A percentile compares a stretch with the other conserved stretches of the same genome.
These are phyloP conservation scores for Moniliophthora roreri DNA, from an alignment of 1,284 basidiomycete genomes.

Conservation along the genomic window DNA sequence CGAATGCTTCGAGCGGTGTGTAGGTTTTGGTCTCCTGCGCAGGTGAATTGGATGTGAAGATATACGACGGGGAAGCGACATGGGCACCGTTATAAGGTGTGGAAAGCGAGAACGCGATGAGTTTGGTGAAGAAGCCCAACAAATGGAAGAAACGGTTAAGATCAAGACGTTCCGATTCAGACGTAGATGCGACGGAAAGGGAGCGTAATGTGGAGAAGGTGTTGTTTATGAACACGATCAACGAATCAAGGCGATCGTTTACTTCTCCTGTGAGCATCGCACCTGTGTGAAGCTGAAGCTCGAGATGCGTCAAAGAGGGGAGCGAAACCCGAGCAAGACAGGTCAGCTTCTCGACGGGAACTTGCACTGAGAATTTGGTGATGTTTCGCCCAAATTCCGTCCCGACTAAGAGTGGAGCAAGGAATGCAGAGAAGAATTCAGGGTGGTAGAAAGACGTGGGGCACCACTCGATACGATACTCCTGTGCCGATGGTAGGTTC, in stretches of 20 bases:
- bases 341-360: conserved; percentile 34
- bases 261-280: conserved; percentile 26
- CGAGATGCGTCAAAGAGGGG: conserved; percentile 31
- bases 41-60: conserved; percentile 26
- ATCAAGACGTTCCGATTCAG: conserved; percentile 35
- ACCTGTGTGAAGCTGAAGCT: conserved; percentile 34
- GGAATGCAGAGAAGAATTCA: conserved; percentile 34
- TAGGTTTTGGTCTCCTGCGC: background rate
- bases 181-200: conserved; percentile 33
- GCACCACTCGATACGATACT: conserved; percentile 37
- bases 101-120: conserved; percentile 34
- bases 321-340: conserved; percentile 31
- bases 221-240: conserved; percentile 38
- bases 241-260: conserved; percentile 32
- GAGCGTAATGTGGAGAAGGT: conserved; percentile 32
- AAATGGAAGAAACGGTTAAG: conserved; percentile 34
- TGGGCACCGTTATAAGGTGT: conserved; percentile 43
- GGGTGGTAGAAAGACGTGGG: conserved; percentile 28
- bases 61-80: conserved; percentile 24
- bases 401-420: conserved; percentile 29
- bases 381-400: conserved; percentile 29
- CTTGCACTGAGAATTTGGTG: conserved; percentile 31
- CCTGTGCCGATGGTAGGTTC: conserved; percentile 29
- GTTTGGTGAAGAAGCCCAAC: conserved; percentile 34
- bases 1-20: conserved; percentile 21